Evolutionary conservation across 2,329 filamentous ascomycete genomes (phyloP).

Genomic region (Fusarium papillatum): DNA sequence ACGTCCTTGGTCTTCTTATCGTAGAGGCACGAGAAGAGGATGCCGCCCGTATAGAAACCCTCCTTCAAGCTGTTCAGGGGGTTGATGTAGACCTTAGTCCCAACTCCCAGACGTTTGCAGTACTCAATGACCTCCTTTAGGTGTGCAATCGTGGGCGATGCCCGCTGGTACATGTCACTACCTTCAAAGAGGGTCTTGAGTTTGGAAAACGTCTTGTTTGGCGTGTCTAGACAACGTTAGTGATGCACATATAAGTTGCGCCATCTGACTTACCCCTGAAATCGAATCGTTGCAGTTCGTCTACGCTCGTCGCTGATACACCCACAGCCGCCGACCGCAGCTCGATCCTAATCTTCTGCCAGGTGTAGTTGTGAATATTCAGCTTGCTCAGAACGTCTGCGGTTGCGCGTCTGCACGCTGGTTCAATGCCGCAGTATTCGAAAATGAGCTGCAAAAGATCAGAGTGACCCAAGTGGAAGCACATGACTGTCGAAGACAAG

Average conservation of each 20-base stretch:
- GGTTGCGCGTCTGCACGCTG: slow-evolving; percentile 75
- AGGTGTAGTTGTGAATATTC: slow-evolving; percentile 84
- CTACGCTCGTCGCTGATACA: slow-evolving; percentile 88
- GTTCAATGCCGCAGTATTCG: slow-evolving; percentile 86
- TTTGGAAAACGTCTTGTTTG: slow-evolving; percentile 69
- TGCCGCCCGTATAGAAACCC: slow-evolving; percentile 87
- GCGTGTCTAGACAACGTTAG: slow-evolving; percentile 59
- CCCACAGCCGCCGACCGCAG: slow-evolving; percentile 86
- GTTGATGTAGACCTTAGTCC: slow-evolving; percentile 84
- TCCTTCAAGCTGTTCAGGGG: slow-evolving; percentile 92
- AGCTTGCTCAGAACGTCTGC: slow-evolving; percentile 90
- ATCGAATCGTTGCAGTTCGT: slow-evolving; percentile 92
- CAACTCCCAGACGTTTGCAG: slow-evolving; percentile 80
- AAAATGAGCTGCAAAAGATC: slow-evolving; percentile 90
- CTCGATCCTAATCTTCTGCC: slow-evolving; percentile 86
- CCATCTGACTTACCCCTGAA: slow-evolving; percentile 74
- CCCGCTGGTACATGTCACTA: slow-evolving; percentile 78
- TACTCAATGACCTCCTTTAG: slow-evolving; percentile 84
- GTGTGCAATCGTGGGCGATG: slow-evolving; percentile 83
- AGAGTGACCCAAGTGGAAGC: slow-evolving; percentile 91
- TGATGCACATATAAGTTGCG: not conserved
- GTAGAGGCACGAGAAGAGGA: slow-evolving; percentile 92
- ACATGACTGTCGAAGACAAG: slow-evolving; percentile 80
- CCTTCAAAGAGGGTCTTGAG: slow-evolving; percentile 73
- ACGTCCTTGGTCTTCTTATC: slow-evolving; percentile 88